Evolutionary conservation across 345 rosid genomes (phyloP).

Genomic region (Boechera retrofracta): DNA sequence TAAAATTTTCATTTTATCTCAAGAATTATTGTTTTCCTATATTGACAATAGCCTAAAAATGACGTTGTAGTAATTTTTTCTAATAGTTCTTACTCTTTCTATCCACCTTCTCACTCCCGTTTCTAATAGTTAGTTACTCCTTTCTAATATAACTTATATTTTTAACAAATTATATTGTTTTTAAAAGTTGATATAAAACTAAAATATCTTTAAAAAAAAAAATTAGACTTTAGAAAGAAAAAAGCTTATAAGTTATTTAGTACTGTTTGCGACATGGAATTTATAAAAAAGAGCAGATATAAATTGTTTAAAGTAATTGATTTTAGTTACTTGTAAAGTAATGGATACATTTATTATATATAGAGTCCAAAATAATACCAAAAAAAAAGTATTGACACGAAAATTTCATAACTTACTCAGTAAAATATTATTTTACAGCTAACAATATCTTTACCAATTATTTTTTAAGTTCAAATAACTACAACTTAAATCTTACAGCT

Average conservation of each 20-base stretch:
- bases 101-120: too few relatives aligned
- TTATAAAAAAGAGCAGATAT: neutral
- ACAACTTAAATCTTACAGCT: neutral
- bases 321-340: neutral
- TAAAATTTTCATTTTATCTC: too few relatives aligned
- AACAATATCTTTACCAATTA: neutral
- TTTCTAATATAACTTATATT: too few relatives aligned
- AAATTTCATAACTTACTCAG: neutral
- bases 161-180: too few relatives aligned
- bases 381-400: neutral
- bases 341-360: neutral
- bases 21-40: too few relatives aligned
- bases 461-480: neutral
- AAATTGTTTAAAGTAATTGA: neutral
- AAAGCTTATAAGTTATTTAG: too few relatives aligned
- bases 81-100: neutral
- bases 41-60: neutral
- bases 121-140: too few relatives aligned
- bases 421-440: neutral
- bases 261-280: neutral
- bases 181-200: too few relatives aligned
- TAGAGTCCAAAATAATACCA: neutral
- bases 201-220: too few relatives aligned
- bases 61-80: neutral
- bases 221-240: too few relatives aligned